Conservation (phyloP, 176 grass and related monocot species). For the Themeda triandra region DNA sequence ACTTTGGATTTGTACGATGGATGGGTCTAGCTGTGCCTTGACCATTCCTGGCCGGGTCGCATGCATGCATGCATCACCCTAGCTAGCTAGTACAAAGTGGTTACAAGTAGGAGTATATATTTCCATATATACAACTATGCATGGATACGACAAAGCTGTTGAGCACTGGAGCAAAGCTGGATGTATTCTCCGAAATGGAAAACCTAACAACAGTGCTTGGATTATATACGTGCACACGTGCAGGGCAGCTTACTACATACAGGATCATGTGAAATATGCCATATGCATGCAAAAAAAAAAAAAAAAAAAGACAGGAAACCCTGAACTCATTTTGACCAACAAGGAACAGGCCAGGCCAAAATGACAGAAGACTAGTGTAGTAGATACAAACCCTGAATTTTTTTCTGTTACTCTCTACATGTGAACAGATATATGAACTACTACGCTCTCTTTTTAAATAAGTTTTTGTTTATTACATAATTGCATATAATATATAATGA, state of each 20-base stretch:
- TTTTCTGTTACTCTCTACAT: no score
- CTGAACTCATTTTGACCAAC: background rate
- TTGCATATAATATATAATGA: background rate
- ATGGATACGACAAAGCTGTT: constrained; percentile 15
- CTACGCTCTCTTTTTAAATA: background rate
- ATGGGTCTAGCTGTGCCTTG: constrained; percentile 3
- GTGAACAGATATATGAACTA: no score
- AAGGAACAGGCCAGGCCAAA: no score
- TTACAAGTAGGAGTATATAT: background rate
- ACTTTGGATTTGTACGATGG: no score
- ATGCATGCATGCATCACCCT: background rate
- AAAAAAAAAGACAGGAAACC: no score
- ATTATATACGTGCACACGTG: background rate
- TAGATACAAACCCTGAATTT: background rate
- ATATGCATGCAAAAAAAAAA: background rate
- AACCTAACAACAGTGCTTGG: background rate
- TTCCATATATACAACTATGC: background rate
- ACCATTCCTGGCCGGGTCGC: background rate
- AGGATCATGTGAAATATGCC: no score
- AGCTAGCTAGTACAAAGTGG: background rate
- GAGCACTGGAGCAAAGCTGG: background rate
- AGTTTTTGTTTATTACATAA: background rate
- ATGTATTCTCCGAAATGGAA: constrained; percentile 25
- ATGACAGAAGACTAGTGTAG: background rate
- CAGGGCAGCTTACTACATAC: background rate